phyloP scores from a whole-genome alignment of 2,329 filamentous ascomycete genomes.

The Cercospora berteroae region DNA sequence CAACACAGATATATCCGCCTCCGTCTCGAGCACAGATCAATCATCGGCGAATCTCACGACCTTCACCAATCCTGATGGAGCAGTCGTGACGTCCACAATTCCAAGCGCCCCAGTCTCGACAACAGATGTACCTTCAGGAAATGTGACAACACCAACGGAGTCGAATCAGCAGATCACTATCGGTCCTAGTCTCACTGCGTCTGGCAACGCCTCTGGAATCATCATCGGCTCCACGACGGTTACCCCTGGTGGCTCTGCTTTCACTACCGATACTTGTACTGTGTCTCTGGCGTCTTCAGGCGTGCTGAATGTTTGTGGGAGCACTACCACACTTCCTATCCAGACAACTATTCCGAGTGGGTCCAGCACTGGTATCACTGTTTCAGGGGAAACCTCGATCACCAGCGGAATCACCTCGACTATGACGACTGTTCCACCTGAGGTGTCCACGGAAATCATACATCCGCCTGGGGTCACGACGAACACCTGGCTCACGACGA shows the following conservation, averaged over 20 bases:
- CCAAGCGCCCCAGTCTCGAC: neutral
- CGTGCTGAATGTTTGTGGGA: neutral
- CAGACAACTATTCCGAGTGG: neutral
- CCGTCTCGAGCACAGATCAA: neutral
- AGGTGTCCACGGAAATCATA: neutral
- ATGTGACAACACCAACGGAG: neutral
- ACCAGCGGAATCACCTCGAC: neutral
- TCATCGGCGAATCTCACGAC: neutral
- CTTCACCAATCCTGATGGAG: neutral
- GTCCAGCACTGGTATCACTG: neutral
- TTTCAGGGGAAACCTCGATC: neutral
- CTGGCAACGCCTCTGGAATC: conserved; percentile 1
- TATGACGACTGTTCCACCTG: neutral
- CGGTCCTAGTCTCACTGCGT: neutral
- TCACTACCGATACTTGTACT: neutral
- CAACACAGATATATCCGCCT: neutral
- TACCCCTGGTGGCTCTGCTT: neutral
- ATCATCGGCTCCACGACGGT: conserved; percentile 5
- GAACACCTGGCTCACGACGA: neutral
- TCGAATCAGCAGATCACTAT: neutral
- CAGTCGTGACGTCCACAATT: neutral
- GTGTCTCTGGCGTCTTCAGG: neutral
- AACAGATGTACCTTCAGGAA: neutral
- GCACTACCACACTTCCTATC: neutral
- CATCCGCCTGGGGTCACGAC: neutral